Conservation (phyloP, 257 asterid species). For the Thymus mandschuricus region DNA sequence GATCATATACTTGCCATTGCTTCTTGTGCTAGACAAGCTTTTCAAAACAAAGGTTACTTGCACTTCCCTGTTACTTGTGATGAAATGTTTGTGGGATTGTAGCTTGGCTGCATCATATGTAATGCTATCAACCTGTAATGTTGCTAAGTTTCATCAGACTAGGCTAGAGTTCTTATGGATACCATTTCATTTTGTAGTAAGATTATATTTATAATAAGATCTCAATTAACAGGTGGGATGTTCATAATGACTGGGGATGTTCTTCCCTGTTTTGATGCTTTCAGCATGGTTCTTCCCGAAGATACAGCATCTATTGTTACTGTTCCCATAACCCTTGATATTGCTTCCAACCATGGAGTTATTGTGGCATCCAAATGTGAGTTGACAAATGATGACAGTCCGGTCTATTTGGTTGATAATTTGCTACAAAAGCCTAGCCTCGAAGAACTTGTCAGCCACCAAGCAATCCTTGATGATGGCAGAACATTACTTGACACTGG, state of each 20-base stretch:
- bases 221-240: slow-evolving; percentile 73
- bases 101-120: slow-evolving; percentile 35
- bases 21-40: slow-evolving; percentile 90
- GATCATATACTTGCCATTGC: slow-evolving; percentile 98
- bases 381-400: slow-evolving; percentile 38
- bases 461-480: slow-evolving; percentile 87
- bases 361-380: slow-evolving; percentile 77
- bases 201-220: slow-evolving; percentile 25
- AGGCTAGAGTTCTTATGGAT: slow-evolving; percentile 21
- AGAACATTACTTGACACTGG: slow-evolving; percentile 96
- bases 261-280: slow-evolving; percentile 99
- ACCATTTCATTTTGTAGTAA: slow-evolving; percentile 15
- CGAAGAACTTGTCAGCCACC: slow-evolving; percentile 68
- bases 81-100: slow-evolving; percentile 33
- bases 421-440: slow-evolving; percentile 91
- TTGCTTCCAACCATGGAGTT: slow-evolving; percentile 97
- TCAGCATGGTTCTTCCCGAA: slow-evolving; percentile 82
- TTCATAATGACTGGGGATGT: slow-evolving; percentile 99
- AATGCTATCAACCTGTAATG: slow-evolving; percentile 33
- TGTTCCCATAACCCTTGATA: slow-evolving; percentile 89
- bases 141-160: slow-evolving; percentile 27
- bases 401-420: slow-evolving; percentile 68
- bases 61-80: slow-evolving; percentile 39
- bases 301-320: slow-evolving; percentile 83
- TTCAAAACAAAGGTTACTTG: slow-evolving; percentile 70